Conservation (phyloP, 2,329 filamentous ascomycete species). For the Diplodia mutila region DNA sequence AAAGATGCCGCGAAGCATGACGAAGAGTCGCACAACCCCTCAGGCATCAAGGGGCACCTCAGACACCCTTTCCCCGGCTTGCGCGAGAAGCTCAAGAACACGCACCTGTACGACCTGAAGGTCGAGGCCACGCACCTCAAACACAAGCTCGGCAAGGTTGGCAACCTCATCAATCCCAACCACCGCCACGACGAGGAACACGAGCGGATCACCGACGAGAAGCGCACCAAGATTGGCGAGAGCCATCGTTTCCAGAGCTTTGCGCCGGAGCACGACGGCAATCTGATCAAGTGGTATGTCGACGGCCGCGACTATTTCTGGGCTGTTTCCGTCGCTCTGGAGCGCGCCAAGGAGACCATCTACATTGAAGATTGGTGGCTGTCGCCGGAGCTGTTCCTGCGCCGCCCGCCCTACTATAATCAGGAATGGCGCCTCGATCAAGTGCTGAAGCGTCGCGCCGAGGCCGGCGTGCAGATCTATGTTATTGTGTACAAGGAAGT, state of each 20-base stretch:
- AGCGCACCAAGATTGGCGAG: slow-evolving; percentile 72
- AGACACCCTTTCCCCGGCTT: slow-evolving; percentile 45
- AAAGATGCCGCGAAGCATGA: slow-evolving; percentile 15
- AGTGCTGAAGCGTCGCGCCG: slow-evolving; percentile 82
- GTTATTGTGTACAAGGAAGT: slow-evolving; percentile 90
- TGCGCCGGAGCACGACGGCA: slow-evolving; percentile 83
- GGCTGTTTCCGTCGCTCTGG: slow-evolving; percentile 86
- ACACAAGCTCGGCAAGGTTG: slow-evolving; percentile 66
- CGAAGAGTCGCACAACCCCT: slow-evolving; percentile 22
- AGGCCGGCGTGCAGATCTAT: slow-evolving; percentile 92
- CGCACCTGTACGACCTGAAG: slow-evolving; percentile 53
- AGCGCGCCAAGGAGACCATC: slow-evolving; percentile 86
- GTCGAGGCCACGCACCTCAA: slow-evolving; percentile 62
- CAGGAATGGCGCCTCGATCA: slow-evolving; percentile 88
- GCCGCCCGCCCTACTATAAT: slow-evolving; percentile 78
- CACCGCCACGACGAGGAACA: slow-evolving; percentile 95
- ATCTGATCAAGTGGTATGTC: slow-evolving; percentile 95
- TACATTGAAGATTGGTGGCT: slow-evolving; percentile 99
- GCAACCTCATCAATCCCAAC: slow-evolving; percentile 76
- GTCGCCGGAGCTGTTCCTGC: slow-evolving; percentile 82
- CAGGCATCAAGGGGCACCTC: slow-evolving; percentile 29
- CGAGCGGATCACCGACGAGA: slow-evolving; percentile 80
- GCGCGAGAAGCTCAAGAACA: slow-evolving; percentile 51
- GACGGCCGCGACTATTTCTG: slow-evolving; percentile 95
- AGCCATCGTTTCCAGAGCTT: slow-evolving; percentile 86